Percentiles rank a stretch among this genome's conserved stretches.
These are phyloP conservation scores for Terana coerulea DNA, from an alignment of 768 basidiomycete species.

Conservation along the genomic window DNA sequence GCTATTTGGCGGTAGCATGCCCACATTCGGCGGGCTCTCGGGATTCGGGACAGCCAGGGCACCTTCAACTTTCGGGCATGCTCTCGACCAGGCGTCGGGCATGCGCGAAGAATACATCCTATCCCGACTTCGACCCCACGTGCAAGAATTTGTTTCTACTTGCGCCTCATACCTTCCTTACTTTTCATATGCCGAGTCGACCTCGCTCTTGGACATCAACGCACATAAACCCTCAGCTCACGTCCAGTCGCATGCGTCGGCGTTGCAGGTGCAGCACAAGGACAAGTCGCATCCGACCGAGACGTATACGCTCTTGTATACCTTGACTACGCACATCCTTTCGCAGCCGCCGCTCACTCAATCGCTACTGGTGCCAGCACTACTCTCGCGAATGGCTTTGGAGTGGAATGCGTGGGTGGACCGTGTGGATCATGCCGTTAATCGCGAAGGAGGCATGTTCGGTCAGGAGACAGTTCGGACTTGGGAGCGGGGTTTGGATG, in stretches of 20 bases:
- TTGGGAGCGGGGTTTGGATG: slow-evolving; percentile 71
- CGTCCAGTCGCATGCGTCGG: slow-evolving; percentile 36
- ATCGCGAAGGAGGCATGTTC: slow-evolving; percentile 76
- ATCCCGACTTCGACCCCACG: slow-evolving; percentile 70
- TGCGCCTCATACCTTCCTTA: slow-evolving; percentile 83
- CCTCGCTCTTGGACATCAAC: slow-evolving; percentile 24
- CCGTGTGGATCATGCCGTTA: slow-evolving; percentile 65
- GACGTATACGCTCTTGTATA: slow-evolving; percentile 65
- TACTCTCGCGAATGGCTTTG: slow-evolving; percentile 60
- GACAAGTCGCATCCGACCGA: slow-evolving; percentile 71
- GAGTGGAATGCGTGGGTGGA: slow-evolving; percentile 82
- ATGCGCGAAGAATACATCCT: slow-evolving; percentile 83
- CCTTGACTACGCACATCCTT: slow-evolving; percentile 64
- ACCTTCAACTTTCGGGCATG: slow-evolving; percentile 14
- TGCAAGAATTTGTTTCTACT: slow-evolving; percentile 72
- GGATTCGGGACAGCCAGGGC: slow-evolving; percentile 25
- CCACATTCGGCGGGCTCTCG: background rate
- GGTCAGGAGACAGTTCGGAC: slow-evolving; percentile 60
- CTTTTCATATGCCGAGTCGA: slow-evolving; percentile 56
- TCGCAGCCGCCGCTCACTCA: slow-evolving; percentile 67
- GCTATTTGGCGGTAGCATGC: slow-evolving; percentile 29
- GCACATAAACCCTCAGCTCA: slow-evolving; percentile 19
- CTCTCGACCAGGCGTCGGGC: slow-evolving; percentile 27
- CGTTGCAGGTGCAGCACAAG: slow-evolving; percentile 49
- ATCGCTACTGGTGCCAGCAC: slow-evolving; percentile 48